Percentiles rank a stretch among this genome's conserved stretches.
Conservation (phyloP, 257 asterid genomes). For the Ajuga chamaepitys region DNA sequence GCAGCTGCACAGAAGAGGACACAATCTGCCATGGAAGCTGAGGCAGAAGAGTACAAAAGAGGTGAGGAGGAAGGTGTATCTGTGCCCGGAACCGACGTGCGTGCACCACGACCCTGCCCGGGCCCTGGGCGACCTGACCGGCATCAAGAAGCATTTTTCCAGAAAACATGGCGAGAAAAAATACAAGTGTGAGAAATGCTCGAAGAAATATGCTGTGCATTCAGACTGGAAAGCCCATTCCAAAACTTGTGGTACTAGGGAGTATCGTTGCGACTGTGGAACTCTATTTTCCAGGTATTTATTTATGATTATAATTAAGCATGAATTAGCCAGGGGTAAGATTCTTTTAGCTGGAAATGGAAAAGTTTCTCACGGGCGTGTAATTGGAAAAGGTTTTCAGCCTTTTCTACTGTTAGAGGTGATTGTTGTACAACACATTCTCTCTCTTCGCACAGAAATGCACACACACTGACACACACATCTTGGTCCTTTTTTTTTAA, state of each 20-base stretch:
- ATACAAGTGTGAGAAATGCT: conserved; percentile 68
- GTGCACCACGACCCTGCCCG: conserved; percentile 73
- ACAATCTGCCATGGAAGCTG: conserved; percentile 77
- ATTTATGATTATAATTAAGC: not conserved
- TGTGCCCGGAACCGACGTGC: conserved; percentile 77
- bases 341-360: conserved; percentile 10
- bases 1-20: conserved; percentile 81
- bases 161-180: conserved; percentile 81
- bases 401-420: conserved; percentile 7
- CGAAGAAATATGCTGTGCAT: conserved; percentile 75
- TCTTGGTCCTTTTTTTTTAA: not conserved
- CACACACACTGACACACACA: not conserved
- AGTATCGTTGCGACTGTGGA: conserved; percentile 76
- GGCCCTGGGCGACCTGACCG: conserved; percentile 88
- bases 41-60: conserved; percentile 55
- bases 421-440: no score
- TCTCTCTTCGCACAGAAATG: not conserved
- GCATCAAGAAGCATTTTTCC: conserved; percentile 64
- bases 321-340: conserved; percentile 6
- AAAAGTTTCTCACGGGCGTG: not conserved
- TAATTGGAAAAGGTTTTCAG: not conserved
- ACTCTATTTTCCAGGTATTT: conserved; percentile 68
- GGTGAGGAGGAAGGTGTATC: conserved; percentile 54
- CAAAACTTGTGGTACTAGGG: conserved; percentile 72
- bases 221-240: conserved; percentile 85